phyloP scores from a whole-genome alignment of 495 filamentous ascomycete genomes.

The Aspergillus wentii region DNA sequence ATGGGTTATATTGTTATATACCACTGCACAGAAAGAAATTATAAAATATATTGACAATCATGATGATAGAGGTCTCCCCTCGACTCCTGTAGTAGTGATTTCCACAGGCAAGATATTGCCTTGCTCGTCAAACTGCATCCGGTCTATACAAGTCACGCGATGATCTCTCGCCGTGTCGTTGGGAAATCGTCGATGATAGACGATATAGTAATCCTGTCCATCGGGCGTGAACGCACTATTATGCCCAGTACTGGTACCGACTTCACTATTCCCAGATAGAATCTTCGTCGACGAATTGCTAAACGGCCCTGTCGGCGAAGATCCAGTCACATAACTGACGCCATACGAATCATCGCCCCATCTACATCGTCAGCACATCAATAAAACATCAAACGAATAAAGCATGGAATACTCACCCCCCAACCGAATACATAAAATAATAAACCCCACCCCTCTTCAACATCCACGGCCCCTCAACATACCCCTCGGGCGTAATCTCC shows the following conservation, averaged over 20 bases:
- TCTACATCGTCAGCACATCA: constrained; percentile 7
- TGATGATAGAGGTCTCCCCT: constrained; percentile 9
- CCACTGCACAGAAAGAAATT: too few relatives aligned
- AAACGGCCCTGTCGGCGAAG: constrained; percentile 41
- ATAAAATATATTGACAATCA: neutral
- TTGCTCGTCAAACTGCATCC: constrained; percentile 39
- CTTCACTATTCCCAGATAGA: constrained; percentile 28
- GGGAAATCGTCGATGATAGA: constrained; percentile 41
- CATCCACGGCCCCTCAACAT: constrained; percentile 42
- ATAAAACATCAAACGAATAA: neutral
- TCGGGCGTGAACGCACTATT: constrained; percentile 38
- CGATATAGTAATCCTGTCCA: constrained; percentile 43
- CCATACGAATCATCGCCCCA: constrained; percentile 43
- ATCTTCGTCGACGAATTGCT: constrained; percentile 27
- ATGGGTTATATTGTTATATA: too few relatives aligned
- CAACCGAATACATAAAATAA: constrained; percentile 46
- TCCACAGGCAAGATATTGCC: constrained; percentile 35
- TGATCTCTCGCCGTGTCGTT: constrained; percentile 38
- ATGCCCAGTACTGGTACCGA: constrained; percentile 39
- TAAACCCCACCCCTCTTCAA: constrained; percentile 37
- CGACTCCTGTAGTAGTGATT: constrained; percentile 33
- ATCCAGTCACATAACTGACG: constrained; percentile 39
- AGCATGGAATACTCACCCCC: constrained; percentile 16
- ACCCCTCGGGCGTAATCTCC: constrained; percentile 39
- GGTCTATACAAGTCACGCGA: constrained; percentile 41